Percentiles rank a stretch among this genome's conserved stretches.
Evolutionary conservation across 192 early-diverging fungal genomes (phyloP).

Genomic region (Linnemannia zychae): DNA sequence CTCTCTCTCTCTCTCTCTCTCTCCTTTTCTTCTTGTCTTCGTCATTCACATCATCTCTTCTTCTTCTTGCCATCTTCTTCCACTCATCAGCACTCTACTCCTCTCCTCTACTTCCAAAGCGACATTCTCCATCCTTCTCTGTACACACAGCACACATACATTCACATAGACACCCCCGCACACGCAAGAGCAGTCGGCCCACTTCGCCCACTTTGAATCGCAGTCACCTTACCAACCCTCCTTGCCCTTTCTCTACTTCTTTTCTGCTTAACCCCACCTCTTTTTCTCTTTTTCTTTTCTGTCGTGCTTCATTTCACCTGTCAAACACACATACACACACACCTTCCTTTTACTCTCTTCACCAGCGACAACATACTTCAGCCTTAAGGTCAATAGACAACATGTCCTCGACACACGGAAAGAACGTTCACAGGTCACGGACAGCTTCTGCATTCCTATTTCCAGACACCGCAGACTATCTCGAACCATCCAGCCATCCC

Average conservation of each 20-base stretch:
- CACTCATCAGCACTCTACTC: background rate
- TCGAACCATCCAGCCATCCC: slow-evolving; percentile 21
- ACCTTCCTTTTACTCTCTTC: no score
- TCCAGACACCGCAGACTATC: slow-evolving; percentile 52
- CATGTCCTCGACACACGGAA: background rate
- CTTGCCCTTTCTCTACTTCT: background rate
- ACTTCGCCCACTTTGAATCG: background rate
- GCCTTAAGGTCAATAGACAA: no score
- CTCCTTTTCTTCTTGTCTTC: no score
- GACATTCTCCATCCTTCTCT: no score
- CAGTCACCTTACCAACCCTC: background rate
- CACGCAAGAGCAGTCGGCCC: background rate
- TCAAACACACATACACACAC: background rate
- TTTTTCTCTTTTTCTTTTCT: background rate
- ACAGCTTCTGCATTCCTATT: slow-evolving; percentile 39
- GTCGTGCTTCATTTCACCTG: background rate
- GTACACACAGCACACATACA: no score
- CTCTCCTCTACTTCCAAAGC: no score
- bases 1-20: no score
- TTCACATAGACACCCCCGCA: no score
- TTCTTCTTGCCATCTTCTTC: no score
- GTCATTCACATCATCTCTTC: no score
- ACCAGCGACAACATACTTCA: no score
- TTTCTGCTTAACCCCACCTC: background rate
- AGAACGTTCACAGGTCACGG: slow-evolving; percentile 19